These are phyloP conservation scores for Blastomyces percursus DNA, from an alignment of 2,329 filamentous ascomycete species.

Conservation along the genomic window DNA sequence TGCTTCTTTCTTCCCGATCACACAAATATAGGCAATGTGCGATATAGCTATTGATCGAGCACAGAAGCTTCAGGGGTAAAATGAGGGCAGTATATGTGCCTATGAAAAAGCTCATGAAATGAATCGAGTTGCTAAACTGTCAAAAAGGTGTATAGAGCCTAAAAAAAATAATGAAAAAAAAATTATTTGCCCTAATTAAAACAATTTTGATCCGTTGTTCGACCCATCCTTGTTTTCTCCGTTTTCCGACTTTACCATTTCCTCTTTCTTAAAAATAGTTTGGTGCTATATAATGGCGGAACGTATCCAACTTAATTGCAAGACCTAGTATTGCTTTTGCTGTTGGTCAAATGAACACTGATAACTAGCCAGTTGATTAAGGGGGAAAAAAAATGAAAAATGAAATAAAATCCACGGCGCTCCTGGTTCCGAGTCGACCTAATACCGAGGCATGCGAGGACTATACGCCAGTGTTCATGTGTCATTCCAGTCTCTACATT, in stretches of 20 bases:
- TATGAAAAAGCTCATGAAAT: no score
- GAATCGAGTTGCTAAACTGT: no score
- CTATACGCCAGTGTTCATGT: no score
- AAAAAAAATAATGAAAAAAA: no score
- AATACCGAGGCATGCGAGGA: no score
- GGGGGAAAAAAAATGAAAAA: not conserved
- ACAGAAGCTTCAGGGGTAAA: slow-evolving; percentile 42
- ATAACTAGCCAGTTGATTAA: not conserved
- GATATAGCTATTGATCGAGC: slow-evolving; percentile 78
- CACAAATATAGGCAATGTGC: slow-evolving; percentile 58
- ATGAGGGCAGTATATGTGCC: not conserved
- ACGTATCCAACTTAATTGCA: not conserved
- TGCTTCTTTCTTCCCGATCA: not conserved
- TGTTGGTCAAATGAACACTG: not conserved
- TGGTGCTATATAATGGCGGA: not conserved
- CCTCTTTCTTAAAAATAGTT: not conserved
- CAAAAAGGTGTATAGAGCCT: no score
- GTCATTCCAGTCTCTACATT: no score
- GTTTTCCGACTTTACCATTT: not conserved
- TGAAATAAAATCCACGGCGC: not conserved
- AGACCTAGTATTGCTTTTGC: not conserved
- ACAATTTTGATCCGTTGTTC: not conserved
- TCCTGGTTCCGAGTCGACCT: no score
- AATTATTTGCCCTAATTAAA: no score
- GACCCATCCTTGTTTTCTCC: not conserved